phyloP scores from a whole-genome alignment of 768 basidiomycete species.

The Cystobasidium onofrii region DNA sequence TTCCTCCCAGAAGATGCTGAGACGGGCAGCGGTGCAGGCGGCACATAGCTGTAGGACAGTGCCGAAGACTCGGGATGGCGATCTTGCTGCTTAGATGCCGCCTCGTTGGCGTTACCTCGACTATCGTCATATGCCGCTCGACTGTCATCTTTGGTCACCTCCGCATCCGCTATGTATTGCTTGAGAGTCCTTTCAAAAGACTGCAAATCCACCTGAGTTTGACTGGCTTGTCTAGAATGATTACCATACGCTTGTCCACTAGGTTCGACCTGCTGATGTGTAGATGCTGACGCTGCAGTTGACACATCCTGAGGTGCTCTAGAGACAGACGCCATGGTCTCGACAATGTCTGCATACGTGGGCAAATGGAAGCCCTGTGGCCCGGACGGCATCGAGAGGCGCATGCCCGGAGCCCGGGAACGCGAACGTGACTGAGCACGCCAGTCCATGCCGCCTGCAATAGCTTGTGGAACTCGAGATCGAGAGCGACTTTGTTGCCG shows the following conservation, averaged over 20 bases:
- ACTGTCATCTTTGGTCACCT: not conserved
- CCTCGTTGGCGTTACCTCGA: not conserved
- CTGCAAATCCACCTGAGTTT: not conserved
- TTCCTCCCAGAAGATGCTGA: not conserved
- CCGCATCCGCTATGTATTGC: not conserved
- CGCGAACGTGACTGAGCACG: slow-evolving; percentile 40
- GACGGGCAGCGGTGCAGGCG: slow-evolving; percentile 7
- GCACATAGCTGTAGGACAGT: not conserved
- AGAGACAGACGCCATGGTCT: slow-evolving; percentile 4
- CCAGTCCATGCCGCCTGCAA: slow-evolving; percentile 42
- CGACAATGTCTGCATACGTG: slow-evolving; percentile 1
- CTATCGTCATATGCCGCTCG: not conserved
- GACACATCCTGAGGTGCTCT: not conserved
- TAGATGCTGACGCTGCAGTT: not conserved
- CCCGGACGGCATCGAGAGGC: slow-evolving; percentile 8
- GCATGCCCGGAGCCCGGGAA: slow-evolving; percentile 43
- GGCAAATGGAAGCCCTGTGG: slow-evolving; percentile 8
- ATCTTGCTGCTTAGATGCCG: not conserved
- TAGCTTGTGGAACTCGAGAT: slow-evolving; percentile 35
- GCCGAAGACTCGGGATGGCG: not conserved
- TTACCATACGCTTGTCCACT: not conserved
- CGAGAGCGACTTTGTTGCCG: slow-evolving; percentile 52
- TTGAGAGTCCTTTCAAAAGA: slow-evolving; percentile 22
- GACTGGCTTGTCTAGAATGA: not conserved
- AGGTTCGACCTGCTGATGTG: not conserved